A percentile compares a stretch with the other conserved stretches of the same genome.
Evolutionary conservation across 495 filamentous ascomycete genomes (phyloP).

Genomic region (Podospora sp.): DNA sequence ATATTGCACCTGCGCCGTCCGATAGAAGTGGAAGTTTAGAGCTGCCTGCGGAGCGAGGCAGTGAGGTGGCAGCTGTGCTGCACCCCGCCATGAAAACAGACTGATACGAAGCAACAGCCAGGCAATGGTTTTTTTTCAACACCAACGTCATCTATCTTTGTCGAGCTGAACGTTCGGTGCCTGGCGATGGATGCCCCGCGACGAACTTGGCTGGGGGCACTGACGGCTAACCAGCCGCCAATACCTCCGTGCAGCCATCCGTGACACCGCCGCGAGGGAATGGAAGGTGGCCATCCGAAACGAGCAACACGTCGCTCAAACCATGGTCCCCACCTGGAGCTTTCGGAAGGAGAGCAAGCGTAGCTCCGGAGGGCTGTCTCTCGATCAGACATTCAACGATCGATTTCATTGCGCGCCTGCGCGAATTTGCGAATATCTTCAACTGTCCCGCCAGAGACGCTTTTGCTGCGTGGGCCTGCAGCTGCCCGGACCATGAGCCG

Average conservation of each 20-base stretch:
- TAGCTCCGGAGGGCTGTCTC: not conserved
- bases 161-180: not conserved
- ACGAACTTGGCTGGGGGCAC: not conserved
- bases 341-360: not conserved
- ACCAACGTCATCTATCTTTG: not conserved
- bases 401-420: not conserved
- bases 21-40: slow-evolving; percentile 2
- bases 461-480: not conserved
- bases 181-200: slow-evolving; percentile 1
- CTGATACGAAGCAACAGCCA: not conserved
- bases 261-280: slow-evolving; percentile 1
- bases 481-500: slow-evolving; percentile 9
- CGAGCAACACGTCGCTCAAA: slow-evolving; percentile 17
- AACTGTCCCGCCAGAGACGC: not conserved
- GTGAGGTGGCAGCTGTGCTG: slow-evolving; percentile 3
- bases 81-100: not conserved
- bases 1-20: slow-evolving; percentile 18
- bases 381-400: not conserved
- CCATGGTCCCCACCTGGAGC: not conserved
- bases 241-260: slow-evolving; percentile 5
- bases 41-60: not conserved
- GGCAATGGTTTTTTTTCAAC: not conserved
- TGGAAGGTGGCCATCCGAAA: slow-evolving; percentile 17
- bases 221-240: not conserved
- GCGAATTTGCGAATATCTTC: not conserved